Percentiles rank a stretch among this genome's conserved stretches.
phyloP scores from a whole-genome alignment of 139 green algal species.

The Pleodorina starrii region DNA sequence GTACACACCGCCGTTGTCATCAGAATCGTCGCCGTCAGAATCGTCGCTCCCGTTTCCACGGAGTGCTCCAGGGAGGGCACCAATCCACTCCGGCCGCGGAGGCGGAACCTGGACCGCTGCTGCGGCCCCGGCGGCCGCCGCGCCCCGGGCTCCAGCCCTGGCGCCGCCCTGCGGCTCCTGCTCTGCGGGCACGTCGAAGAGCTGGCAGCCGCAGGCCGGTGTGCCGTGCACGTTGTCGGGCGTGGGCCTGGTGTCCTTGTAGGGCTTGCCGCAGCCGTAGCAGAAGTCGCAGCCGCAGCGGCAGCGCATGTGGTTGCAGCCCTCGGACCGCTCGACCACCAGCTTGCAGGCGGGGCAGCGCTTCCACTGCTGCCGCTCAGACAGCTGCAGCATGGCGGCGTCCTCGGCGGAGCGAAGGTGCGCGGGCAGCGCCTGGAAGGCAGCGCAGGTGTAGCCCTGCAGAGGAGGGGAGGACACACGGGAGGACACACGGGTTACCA shows the following conservation, averaged over 20 bases:
- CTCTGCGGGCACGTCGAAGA: constrained; percentile 59
- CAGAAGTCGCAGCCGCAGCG: constrained; percentile 63
- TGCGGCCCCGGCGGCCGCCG: too few relatives aligned
- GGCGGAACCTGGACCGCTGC: too few relatives aligned
- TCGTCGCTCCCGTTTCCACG: too few relatives aligned
- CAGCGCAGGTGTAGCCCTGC: constrained; percentile 58
- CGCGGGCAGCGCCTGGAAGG: constrained; percentile 62
- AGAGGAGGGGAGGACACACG: background rate
- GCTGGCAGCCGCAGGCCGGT: constrained; percentile 37
- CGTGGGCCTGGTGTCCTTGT: constrained; percentile 30
- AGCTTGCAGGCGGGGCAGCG: constrained; percentile 61
- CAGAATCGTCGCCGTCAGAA: too few relatives aligned
- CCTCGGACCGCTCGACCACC: constrained; percentile 56
- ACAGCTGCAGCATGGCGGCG: constrained; percentile 57
- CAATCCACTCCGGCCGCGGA: too few relatives aligned
- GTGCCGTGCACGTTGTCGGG: constrained; percentile 61
- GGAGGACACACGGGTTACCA: too few relatives aligned
- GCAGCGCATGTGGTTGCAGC: constrained; percentile 73
- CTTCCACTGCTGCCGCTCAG: constrained; percentile 46
- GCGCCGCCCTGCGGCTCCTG: too few relatives aligned
- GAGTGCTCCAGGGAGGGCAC: too few relatives aligned
- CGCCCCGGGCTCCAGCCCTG: too few relatives aligned
- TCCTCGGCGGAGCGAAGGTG: constrained; percentile 57
- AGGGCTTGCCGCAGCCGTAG: constrained; percentile 63
- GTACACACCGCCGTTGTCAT: too few relatives aligned